Conservation (phyloP, 192 early-diverging fungal genomes). For the Gamsiella multidivaricata region DNA sequence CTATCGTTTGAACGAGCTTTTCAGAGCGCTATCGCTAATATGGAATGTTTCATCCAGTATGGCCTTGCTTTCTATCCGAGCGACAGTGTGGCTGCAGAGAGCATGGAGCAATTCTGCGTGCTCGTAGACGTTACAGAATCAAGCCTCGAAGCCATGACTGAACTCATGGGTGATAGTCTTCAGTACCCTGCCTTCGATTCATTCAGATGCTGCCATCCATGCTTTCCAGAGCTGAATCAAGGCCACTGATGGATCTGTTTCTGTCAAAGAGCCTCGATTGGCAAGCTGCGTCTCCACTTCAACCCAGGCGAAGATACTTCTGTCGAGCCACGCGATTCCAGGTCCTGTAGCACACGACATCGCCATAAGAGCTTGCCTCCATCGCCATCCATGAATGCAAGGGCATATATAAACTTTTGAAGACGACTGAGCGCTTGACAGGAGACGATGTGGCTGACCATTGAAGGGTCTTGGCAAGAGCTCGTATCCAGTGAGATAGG, state of each 20-base stretch:
- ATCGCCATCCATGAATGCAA: conserved; percentile 10
- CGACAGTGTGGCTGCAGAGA: conserved; percentile 2
- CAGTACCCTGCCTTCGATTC: conserved; percentile 6
- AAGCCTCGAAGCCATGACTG: conserved; percentile 14
- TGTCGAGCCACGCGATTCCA: conserved; percentile 28
- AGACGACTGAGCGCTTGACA: conserved; percentile 9
- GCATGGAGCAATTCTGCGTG: conserved; percentile 6
- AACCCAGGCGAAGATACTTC: conserved; percentile 16
- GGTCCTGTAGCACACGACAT: conserved; percentile 3
- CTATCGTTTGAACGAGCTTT: not conserved
- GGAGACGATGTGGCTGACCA: not conserved
- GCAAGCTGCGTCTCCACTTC: not conserved
- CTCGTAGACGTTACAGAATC: conserved; percentile 17
- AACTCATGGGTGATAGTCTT: conserved; percentile 4
- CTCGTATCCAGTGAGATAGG: conserved; percentile 1
- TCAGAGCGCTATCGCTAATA: not conserved
- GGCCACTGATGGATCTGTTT: not conserved
- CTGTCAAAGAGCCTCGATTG: not conserved
- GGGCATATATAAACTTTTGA: conserved; percentile 11
- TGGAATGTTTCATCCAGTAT: not conserved
- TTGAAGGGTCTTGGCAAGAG: conserved; percentile 5
- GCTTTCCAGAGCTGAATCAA: conserved; percentile 5
- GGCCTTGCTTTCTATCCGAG: not conserved
- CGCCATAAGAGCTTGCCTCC: conserved; percentile 7
- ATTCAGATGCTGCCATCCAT: conserved; percentile 12